These are phyloP conservation scores for Zygosaccharomyces pseudorouxii DNA, from an alignment of 805 yeast genomes.

Conservation along the genomic window DNA sequence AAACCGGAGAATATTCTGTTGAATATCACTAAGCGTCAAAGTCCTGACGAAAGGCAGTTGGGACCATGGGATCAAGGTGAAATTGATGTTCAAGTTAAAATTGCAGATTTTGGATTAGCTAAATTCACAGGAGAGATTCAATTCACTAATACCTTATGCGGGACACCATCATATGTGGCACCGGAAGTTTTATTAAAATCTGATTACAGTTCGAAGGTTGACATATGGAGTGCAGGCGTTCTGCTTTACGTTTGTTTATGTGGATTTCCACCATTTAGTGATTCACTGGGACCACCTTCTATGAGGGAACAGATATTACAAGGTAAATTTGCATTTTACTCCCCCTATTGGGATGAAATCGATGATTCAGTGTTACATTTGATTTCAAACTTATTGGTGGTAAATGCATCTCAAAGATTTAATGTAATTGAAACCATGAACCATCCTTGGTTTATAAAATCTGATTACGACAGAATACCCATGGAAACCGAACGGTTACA, in stretches of 20 bases:
- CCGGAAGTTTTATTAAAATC: slow-evolving; percentile 65
- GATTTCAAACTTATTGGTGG: slow-evolving; percentile 55
- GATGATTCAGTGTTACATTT: slow-evolving; percentile 61
- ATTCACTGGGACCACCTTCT: slow-evolving; percentile 72
- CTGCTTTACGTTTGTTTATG: slow-evolving; percentile 71
- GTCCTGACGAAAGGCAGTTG: slow-evolving; percentile 27
- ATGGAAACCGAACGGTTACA: slow-evolving; percentile 27
- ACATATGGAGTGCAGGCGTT: slow-evolving; percentile 81
- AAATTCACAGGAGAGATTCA: slow-evolving; percentile 61
- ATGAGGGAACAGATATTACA: slow-evolving; percentile 69
- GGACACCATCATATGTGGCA: slow-evolving; percentile 85
- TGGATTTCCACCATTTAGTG: slow-evolving; percentile 84
- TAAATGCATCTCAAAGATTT: slow-evolving; percentile 66
- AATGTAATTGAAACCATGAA: slow-evolving; percentile 77
- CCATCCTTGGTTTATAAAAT: slow-evolving; percentile 75
- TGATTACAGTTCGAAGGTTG: slow-evolving; percentile 64
- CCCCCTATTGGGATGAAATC: slow-evolving; percentile 76
- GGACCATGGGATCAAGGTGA: slow-evolving; percentile 51
- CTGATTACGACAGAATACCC: slow-evolving; percentile 11
- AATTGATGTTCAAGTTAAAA: slow-evolving; percentile 59
- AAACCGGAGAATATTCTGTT: slow-evolving; percentile 71
- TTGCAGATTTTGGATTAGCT: slow-evolving; percentile 76
- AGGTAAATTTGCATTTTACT: slow-evolving; percentile 67
- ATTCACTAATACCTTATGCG: slow-evolving; percentile 75
- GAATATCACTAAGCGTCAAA: slow-evolving; percentile 43